These are phyloP conservation scores for Coniferiporia weirii DNA, from an alignment of 1,284 basidiomycete genomes.

Conservation along the genomic window DNA sequence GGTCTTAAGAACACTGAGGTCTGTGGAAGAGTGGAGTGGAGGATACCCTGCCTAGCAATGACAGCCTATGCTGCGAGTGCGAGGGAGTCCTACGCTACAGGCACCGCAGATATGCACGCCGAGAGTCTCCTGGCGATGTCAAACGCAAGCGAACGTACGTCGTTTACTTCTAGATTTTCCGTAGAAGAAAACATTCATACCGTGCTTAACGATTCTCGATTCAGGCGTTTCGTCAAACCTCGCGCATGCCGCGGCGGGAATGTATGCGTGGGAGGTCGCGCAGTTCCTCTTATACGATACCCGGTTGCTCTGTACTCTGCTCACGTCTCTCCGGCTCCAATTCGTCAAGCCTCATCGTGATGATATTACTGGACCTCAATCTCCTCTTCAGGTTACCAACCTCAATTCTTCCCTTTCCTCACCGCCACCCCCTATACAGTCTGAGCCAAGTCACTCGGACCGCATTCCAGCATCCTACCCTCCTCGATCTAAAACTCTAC, in stretches of 20 bases:
- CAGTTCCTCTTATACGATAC: conserved; percentile 3
- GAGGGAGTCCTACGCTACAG: background rate
- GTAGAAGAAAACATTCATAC: background rate
- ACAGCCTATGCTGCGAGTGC: background rate
- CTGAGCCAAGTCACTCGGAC: background rate
- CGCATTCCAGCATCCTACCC: background rate
- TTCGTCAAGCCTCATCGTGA: no score
- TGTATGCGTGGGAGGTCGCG: conserved; percentile 10
- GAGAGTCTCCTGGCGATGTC: background rate
- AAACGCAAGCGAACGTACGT: background rate
- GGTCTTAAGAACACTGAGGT: no score
- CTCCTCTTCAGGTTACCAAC: background rate
- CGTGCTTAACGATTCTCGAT: background rate
- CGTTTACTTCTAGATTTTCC: background rate
- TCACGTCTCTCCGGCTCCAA: background rate
- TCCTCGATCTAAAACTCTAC: background rate
- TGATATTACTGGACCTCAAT: no score
- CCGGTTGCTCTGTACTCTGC: background rate
- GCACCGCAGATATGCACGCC: background rate
- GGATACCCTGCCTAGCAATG: background rate
- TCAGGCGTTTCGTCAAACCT: background rate
- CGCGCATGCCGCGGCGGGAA: conserved; percentile 5
- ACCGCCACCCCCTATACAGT: background rate
- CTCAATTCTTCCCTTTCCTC: background rate
- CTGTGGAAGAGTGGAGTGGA: no score